These are phyloP conservation scores for Rosellinia necatrix DNA, from an alignment of 2,329 filamentous ascomycete species.

Conservation along the genomic window DNA sequence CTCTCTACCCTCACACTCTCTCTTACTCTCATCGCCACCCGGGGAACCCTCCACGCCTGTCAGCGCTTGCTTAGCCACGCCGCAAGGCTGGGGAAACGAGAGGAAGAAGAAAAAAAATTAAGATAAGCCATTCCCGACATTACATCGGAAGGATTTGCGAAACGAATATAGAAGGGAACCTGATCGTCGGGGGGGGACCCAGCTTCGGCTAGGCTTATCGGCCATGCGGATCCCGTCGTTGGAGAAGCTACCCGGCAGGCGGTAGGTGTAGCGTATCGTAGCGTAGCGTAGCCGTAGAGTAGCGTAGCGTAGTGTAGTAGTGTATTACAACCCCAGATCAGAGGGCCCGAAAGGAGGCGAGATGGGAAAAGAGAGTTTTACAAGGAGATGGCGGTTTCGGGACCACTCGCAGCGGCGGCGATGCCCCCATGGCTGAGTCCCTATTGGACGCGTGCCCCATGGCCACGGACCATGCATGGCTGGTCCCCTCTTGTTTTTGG, in stretches of 20 bases:
- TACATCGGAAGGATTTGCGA: constrained; percentile 3
- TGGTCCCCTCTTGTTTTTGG: constrained; percentile 21
- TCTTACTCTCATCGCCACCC: not conserved
- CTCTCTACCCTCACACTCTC: too few relatives aligned
- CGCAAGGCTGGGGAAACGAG: too few relatives aligned
- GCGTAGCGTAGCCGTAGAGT: too few relatives aligned
- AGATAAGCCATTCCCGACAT: constrained; percentile 6
- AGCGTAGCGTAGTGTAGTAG: too few relatives aligned
- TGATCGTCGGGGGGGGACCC: constrained; percentile 9
- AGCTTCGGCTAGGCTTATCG: constrained; percentile 8
- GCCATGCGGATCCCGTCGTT: constrained; percentile 8
- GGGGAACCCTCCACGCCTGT: too few relatives aligned
- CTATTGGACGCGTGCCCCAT: constrained; percentile 25
- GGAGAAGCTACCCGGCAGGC: constrained; percentile 2
- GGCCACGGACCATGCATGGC: constrained; percentile 18
- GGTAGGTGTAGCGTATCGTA: too few relatives aligned
- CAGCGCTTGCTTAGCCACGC: constrained; percentile 5
- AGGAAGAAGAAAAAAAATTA: too few relatives aligned
- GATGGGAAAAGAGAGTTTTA: constrained; percentile 29
- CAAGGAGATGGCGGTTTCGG: constrained; percentile 32
- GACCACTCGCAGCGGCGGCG: constrained; percentile 22
- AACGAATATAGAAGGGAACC: constrained; percentile 9
- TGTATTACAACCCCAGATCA: too few relatives aligned
- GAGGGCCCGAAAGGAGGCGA: constrained; percentile 10
- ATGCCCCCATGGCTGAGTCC: constrained; percentile 19